Evolutionary conservation across 1,284 basidiomycete species (phyloP).

Genomic region (Baeospora myosura): DNA sequence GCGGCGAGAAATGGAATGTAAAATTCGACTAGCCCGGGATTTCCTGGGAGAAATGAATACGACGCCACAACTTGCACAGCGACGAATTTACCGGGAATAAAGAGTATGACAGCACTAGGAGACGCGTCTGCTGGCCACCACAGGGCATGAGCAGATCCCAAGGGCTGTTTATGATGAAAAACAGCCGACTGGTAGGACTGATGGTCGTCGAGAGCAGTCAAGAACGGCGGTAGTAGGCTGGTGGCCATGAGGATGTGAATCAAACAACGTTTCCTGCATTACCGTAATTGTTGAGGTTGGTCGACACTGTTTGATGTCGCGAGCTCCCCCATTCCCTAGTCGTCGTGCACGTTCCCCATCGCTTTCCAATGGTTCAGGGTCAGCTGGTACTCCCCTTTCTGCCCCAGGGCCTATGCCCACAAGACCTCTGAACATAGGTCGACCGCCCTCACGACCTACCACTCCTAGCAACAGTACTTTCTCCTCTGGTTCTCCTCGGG

Average conservation of each 20-base stretch:
- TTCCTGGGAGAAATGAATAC: slow-evolving; percentile 46
- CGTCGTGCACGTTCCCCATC: slow-evolving; percentile 31
- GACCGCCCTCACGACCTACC: slow-evolving; percentile 36
- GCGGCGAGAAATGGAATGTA: slow-evolving; percentile 48
- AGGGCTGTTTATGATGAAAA: slow-evolving; percentile 28
- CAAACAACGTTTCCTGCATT: no score
- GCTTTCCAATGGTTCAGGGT: slow-evolving; percentile 23
- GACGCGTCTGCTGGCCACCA: slow-evolving; percentile 42
- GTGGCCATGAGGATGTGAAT: no score
- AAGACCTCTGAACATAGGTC: slow-evolving; percentile 48
- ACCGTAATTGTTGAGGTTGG: slow-evolving; percentile 5
- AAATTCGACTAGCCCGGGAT: slow-evolving; percentile 54
- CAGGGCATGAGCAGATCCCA: slow-evolving; percentile 38
- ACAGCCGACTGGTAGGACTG: slow-evolving; percentile 20
- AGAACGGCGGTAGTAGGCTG: slow-evolving; percentile 25
- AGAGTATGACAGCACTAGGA: slow-evolving; percentile 36
- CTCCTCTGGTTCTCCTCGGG: slow-evolving; percentile 28
- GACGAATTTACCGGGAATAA: slow-evolving; percentile 44
- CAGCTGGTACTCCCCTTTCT: slow-evolving; percentile 23
- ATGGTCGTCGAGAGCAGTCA: slow-evolving; percentile 25
- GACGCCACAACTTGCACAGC: no score
- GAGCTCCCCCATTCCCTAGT: slow-evolving; percentile 43
- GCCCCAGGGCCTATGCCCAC: slow-evolving; percentile 27
- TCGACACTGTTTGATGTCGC: slow-evolving; percentile 37
- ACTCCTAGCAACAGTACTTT: slow-evolving; percentile 33